Conservation (phyloP, 331 rosid genomes). For the Telfairia occidentalis region DNA sequence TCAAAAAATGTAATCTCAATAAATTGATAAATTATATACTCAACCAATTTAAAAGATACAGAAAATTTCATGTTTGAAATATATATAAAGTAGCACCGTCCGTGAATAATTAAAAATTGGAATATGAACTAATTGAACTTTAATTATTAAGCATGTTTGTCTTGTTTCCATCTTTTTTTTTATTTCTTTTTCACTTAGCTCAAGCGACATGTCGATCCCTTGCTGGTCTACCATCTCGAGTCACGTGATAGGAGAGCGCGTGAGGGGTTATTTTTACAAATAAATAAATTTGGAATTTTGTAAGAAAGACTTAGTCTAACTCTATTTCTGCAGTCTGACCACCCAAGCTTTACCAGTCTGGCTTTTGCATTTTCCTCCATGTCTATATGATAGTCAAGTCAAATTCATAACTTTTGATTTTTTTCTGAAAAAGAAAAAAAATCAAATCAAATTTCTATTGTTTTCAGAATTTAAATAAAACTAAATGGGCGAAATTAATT, state of each 20-base stretch:
- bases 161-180: neutral
- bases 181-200: neutral
- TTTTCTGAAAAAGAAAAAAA: neutral
- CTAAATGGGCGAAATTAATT: neutral
- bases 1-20: neutral
- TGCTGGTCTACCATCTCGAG: neutral
- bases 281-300: neutral
- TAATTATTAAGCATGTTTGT: neutral
- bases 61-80: too few relatives aligned
- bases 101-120: neutral
- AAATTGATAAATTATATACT: too few relatives aligned
- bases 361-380: neutral
- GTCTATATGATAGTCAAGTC: constrained; percentile 10
- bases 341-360: constrained; percentile 2
- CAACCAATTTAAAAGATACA: too few relatives aligned
- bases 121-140: neutral
- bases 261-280: constrained; percentile 3
- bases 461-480: neutral
- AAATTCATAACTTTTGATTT: neutral
- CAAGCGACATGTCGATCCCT: neutral
- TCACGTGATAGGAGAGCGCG: neutral
- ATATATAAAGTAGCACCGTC: too few relatives aligned
- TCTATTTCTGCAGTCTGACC: constrained; percentile 10
- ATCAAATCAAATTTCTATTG: neutral
- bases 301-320: neutral